Base-by-base conservation (phyloP, 1,284 basidiomycete genomes). In the Leccinum ponderosum region DNA sequence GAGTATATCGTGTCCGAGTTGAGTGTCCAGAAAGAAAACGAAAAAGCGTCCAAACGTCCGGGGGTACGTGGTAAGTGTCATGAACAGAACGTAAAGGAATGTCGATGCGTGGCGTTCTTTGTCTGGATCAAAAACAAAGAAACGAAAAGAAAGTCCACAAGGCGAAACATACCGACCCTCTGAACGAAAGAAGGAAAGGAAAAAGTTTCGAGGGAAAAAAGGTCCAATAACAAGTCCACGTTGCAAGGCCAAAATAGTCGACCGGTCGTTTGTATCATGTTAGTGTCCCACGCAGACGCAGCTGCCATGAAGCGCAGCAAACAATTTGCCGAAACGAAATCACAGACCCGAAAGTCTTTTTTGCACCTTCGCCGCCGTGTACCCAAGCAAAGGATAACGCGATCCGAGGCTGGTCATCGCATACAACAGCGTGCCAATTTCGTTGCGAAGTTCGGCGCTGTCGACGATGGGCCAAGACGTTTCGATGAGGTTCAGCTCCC, bases 351-450 rank as follows among this genome's bases (percentile, higher is more conserved):
- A 69, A 50, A 80, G 64, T 65, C 75, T 69, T 65, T 80, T 80
- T 69, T 81, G 79, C 44, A 77, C 73, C 65, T 80, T 80, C 58
- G 75, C 69, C 44, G 73, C 76, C 53, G 78, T 73, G 60, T 79
- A 81, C 81, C 87, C 84, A 61, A 86, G 76, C 63, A 90, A 76
- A 31, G 86, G 86, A 70, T 87, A 87, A 55, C 79, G 79, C 8
- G 81, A 71, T 60, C 81, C 81, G 51, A 91, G 80, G 63, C 77
- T 83, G 62, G 79, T 85, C 82, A 91, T 83, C 56, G 85, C 86
- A 65, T 82, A 85, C 35, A 89, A 77, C 56, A 91, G 73, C 11
- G 82, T 78, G 44, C 78, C 80, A 42, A 90, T 81, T 62, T 90
- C 87, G 64, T 78, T 82, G 63, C 86, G 83, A 58, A 86, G 72